Conservation (phyloP, 1,139 yeast genomes). For the Blastobotrys apis region DNA sequence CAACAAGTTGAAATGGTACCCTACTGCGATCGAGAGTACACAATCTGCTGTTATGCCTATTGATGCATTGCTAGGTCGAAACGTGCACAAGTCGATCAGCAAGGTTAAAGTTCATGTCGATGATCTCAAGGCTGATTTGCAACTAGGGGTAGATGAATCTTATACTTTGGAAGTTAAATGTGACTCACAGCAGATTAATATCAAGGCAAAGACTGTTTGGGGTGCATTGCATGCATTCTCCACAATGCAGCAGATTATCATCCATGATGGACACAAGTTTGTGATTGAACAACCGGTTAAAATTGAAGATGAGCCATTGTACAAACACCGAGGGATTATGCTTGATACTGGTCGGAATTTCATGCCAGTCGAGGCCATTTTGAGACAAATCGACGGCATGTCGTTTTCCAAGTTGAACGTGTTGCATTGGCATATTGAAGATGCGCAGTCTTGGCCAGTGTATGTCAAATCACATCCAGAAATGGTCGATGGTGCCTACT, state of each 20-base stretch:
- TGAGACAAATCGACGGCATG: constrained; percentile 44
- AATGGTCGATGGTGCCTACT: constrained; percentile 44
- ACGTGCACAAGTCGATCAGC: not conserved
- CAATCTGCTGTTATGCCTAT: not conserved
- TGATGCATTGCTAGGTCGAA: too few species aligned
- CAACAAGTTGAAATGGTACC: constrained; percentile 24
- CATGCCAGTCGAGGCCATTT: constrained; percentile 33
- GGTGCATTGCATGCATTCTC: constrained; percentile 46
- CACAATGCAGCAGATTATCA: constrained; percentile 45
- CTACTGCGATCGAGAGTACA: constrained; percentile 8
- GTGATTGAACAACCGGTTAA: constrained; percentile 39
- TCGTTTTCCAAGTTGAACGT: constrained; percentile 42
- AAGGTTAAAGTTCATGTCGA: constrained; percentile 24
- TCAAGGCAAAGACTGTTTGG: constrained; percentile 41
- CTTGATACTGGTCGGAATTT: constrained; percentile 46
- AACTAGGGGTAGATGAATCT: constrained; percentile 43
- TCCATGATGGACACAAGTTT: constrained; percentile 28
- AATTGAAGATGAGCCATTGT: constrained; percentile 41
- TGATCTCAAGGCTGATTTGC: constrained; percentile 37
- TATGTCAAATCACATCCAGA: constrained; percentile 39
- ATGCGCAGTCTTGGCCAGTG: constrained; percentile 48
- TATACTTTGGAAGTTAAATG: constrained; percentile 34
- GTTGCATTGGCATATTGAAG: constrained; percentile 47
- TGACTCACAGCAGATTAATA: constrained; percentile 25
- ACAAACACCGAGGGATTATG: constrained; percentile 44